Evolutionary conservation across 2,329 filamentous ascomycete species (phyloP).

Genomic region (Triangularia verruculosa): DNA sequence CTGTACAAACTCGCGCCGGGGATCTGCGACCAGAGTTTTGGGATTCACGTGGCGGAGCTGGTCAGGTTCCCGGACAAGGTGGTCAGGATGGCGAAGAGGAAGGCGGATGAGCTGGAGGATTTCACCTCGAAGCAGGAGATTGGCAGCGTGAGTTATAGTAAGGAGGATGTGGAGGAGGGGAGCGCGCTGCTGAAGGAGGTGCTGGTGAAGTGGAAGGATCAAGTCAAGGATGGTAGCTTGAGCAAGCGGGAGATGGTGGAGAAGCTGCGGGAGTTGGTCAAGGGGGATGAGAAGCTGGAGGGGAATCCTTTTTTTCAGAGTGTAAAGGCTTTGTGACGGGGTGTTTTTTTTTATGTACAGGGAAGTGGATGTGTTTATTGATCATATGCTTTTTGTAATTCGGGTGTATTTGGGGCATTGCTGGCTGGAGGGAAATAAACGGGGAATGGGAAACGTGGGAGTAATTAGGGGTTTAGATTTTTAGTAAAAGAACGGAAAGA

Average conservation of each 20-base stretch:
- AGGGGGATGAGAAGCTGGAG: slow-evolving; percentile 62
- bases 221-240: slow-evolving; percentile 58
- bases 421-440: neutral
- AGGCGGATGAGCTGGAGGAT: slow-evolving; percentile 96
- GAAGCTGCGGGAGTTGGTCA: slow-evolving; percentile 76
- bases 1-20: slow-evolving; percentile 96
- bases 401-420: neutral
- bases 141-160: slow-evolving; percentile 60
- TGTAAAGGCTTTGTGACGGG: slow-evolving; percentile 53
- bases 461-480: neutral
- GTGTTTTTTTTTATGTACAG: no score
- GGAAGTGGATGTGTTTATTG: neutral
- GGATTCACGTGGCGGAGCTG: slow-evolving; percentile 95
- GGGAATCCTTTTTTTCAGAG: slow-evolving; percentile 70
- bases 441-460: neutral
- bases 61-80: slow-evolving; percentile 97
- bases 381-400: neutral
- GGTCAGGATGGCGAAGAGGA: slow-evolving; percentile 97
- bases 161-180: slow-evolving; percentile 85
- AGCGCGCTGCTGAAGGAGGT: slow-evolving; percentile 81
- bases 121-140: slow-evolving; percentile 74
- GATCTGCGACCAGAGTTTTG: slow-evolving; percentile 95
- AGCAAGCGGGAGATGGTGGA: slow-evolving; percentile 73
- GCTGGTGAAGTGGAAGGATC: slow-evolving; percentile 80
- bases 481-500: neutral